A percentile compares a stretch with the other conserved stretches of the same genome.
These are phyloP conservation scores for Paramecium sexaurelia DNA, from an alignment of 73 alveolate genomes.

Conservation along the genomic window DNA sequence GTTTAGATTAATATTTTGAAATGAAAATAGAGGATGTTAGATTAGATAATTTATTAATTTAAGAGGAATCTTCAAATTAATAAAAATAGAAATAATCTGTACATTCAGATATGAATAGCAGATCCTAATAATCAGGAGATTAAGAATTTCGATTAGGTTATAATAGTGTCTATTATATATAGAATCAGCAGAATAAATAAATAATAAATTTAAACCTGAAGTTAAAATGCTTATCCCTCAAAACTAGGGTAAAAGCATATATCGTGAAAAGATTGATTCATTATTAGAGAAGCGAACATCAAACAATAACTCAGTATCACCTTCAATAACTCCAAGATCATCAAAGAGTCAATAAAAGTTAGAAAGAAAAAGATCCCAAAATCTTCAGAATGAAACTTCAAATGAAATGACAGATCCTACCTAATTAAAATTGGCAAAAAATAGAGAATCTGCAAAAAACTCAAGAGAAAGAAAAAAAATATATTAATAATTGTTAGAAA, in stretches of 20 bases:
- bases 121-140: not conserved
- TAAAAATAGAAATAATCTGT: not conserved
- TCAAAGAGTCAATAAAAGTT: slow-evolving; percentile 39
- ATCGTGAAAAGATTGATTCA: slow-evolving; percentile 21
- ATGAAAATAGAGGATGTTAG: slow-evolving; percentile 45
- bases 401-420: slow-evolving; percentile 12
- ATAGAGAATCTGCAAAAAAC: slow-evolving; percentile 56
- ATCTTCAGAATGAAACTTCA: not conserved
- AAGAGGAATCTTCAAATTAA: not conserved
- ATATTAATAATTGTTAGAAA: slow-evolving; percentile 16
- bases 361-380: slow-evolving; percentile 17
- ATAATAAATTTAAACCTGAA: slow-evolving; percentile 47
- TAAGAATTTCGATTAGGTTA: not conserved
- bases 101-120: slow-evolving; percentile 7
- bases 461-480: slow-evolving; percentile 55
- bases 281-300: slow-evolving; percentile 43
- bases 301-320: not conserved
- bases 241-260: slow-evolving; percentile 47
- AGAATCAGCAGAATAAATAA: slow-evolving; percentile 45
- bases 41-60: not conserved
- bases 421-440: slow-evolving; percentile 23
- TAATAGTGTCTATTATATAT: not conserved
- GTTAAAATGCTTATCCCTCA: slow-evolving; percentile 6
- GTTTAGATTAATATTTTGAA: slow-evolving; percentile 29
- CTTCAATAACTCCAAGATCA: slow-evolving; percentile 34